Conservation (phyloP, 192 early-diverging fungal species). For the Coemansia sp. region DNA sequence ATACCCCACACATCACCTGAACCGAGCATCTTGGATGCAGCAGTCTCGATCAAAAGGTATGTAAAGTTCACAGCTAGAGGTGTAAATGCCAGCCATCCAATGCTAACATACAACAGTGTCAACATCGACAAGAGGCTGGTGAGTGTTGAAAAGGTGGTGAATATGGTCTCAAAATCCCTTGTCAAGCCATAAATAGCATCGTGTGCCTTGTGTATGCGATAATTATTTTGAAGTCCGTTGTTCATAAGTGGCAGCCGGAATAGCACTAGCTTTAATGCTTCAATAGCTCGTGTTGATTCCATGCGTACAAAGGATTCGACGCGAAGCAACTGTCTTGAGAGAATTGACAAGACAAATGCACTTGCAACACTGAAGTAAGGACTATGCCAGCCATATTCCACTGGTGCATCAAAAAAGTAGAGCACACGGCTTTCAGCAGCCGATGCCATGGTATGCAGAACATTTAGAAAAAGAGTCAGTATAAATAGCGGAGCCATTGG, state of each 20-base stretch:
- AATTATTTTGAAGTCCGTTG: slow-evolving; percentile 1
- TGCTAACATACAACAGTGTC: slow-evolving; percentile 11
- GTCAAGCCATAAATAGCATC: not conserved
- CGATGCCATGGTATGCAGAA: not conserved
- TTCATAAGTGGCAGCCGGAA: slow-evolving; percentile 27
- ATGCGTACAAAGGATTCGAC: not conserved
- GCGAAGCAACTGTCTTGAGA: slow-evolving; percentile 2
- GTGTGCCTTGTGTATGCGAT: not conserved
- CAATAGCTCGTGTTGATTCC: slow-evolving; percentile 13
- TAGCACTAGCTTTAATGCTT: slow-evolving; percentile 27
- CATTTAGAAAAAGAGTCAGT: slow-evolving; percentile 5
- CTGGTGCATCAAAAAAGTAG: slow-evolving; percentile 22
- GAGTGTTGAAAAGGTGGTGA: slow-evolving; percentile 8
- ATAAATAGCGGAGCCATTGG: slow-evolving; percentile 31
- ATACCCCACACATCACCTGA: not conserved
- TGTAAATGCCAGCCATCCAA: slow-evolving; percentile 21
- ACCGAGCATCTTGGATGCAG: slow-evolving; percentile 2
- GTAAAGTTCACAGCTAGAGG: slow-evolving; percentile 10
- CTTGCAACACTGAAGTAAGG: slow-evolving; percentile 3
- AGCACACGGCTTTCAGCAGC: slow-evolving; percentile 11
- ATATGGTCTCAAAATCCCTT: not conserved
- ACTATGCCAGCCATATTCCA: slow-evolving; percentile 10
- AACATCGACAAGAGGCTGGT: not conserved
- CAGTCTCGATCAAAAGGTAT: not conserved
- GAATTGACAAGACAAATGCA: not conserved